These are phyloP conservation scores for Hypoxylon sp. DNA, from an alignment of 2,329 filamentous ascomycete species.

Conservation along the genomic window DNA sequence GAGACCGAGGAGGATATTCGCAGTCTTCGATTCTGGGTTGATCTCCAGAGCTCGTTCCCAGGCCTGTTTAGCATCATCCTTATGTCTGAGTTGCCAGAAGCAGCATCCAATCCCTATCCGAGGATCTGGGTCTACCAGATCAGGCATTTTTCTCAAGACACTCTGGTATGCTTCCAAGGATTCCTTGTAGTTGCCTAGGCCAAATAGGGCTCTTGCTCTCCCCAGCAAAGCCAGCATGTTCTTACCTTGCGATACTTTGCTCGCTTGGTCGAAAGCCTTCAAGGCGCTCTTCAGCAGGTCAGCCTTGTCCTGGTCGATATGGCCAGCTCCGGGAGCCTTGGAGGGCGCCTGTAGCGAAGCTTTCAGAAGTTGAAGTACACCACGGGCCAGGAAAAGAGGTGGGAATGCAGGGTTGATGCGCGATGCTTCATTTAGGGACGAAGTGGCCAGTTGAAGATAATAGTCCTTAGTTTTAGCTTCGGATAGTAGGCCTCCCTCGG, in stretches of 20 bases:
- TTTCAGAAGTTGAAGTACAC: slow-evolving; percentile 88
- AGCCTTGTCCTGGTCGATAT: slow-evolving; percentile 78
- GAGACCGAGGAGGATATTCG: slow-evolving; percentile 89
- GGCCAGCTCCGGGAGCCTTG: slow-evolving; percentile 73
- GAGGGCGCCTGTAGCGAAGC: slow-evolving; percentile 86
- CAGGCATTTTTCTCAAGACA: slow-evolving; percentile 86
- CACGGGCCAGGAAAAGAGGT: slow-evolving; percentile 90
- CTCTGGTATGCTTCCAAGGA: slow-evolving; percentile 89
- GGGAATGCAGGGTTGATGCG: slow-evolving; percentile 93
- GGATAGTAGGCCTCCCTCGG: slow-evolving; percentile 74
- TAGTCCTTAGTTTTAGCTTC: slow-evolving; percentile 93
- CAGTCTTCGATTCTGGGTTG: slow-evolving; percentile 86
- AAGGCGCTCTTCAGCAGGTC: slow-evolving; percentile 88
- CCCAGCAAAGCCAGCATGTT: slow-evolving; percentile 96
- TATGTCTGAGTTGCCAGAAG: slow-evolving; percentile 96
- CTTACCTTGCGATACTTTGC: slow-evolving; percentile 84
- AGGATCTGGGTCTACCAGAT: slow-evolving; percentile 92
- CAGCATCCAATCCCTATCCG: slow-evolving; percentile 97
- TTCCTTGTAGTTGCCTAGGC: slow-evolving; percentile 87
- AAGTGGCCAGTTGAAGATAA: slow-evolving; percentile 91
- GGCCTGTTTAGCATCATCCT: slow-evolving; percentile 89
- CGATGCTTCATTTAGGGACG: slow-evolving; percentile 93
- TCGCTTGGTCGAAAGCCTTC: slow-evolving; percentile 95
- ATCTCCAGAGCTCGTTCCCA: slow-evolving; percentile 92
- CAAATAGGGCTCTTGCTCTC: slow-evolving; percentile 88